Evolutionary conservation across 768 basidiomycete species (phyloP).

Genomic region (Collybia nuda): DNA sequence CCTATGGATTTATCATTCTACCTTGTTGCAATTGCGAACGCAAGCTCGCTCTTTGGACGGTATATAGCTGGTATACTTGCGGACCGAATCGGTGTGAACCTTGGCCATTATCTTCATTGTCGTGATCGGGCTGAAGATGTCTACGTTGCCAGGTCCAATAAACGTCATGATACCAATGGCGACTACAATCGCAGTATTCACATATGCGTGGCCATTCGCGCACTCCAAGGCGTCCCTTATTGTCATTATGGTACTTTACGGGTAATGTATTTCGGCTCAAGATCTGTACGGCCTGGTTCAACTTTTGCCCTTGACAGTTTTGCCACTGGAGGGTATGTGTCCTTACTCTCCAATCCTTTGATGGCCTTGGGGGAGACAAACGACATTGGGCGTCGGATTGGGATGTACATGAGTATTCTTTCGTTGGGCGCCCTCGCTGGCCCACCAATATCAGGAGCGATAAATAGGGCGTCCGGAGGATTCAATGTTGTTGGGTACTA

Average conservation of each 20-base stretch:
- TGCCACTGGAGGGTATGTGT: conserved; percentile 59
- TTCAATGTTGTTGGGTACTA: conserved; percentile 49
- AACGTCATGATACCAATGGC: conserved; percentile 71
- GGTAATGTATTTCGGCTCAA: conserved; percentile 31
- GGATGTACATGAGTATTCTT: conserved; percentile 61
- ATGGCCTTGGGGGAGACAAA: conserved; percentile 57
- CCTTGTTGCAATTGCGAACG: conserved; percentile 67
- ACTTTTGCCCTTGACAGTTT: conserved; percentile 35
- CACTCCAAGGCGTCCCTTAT: conserved; percentile 42
- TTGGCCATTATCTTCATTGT: neutral
- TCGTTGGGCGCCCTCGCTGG: conserved; percentile 66
- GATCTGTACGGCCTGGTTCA: neutral
- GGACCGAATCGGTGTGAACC: conserved; percentile 50
- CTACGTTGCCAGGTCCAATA: conserved; percentile 47
- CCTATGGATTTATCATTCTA: conserved; percentile 56
- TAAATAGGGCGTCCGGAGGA: conserved; percentile 48
- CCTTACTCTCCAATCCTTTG: conserved; percentile 55
- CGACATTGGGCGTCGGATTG: conserved; percentile 64
- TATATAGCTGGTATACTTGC: conserved; percentile 49
- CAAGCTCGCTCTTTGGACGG: conserved; percentile 61
- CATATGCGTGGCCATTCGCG: conserved; percentile 72
- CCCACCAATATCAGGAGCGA: conserved; percentile 73
- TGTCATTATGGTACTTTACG: conserved; percentile 59
- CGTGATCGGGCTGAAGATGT: neutral
- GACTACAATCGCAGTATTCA: conserved; percentile 52